These are phyloP conservation scores for Corymbia calophylla DNA, from an alignment of 441 rosid species.

Conservation along the genomic window DNA sequence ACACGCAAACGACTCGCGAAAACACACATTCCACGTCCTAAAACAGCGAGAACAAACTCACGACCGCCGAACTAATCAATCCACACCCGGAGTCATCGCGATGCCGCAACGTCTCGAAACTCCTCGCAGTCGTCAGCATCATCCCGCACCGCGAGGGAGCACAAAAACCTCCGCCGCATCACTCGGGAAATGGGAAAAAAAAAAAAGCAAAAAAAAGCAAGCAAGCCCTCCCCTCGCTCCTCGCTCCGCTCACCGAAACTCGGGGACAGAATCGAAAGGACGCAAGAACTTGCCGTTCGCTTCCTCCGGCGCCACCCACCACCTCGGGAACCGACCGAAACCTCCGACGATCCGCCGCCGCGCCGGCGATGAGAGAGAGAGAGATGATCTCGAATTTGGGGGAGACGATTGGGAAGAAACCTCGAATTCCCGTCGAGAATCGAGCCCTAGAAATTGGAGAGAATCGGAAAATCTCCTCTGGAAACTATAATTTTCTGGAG, in stretches of 20 bases:
- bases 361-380: background rate
- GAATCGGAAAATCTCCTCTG: background rate
- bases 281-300: background rate
- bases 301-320: background rate
- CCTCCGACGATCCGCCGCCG: background rate
- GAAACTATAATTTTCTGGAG: background rate
- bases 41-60: background rate
- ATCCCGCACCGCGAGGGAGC: no score
- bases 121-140: background rate
- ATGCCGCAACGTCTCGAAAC: background rate
- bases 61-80: background rate
- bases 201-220: rapidly evolving
- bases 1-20: background rate
- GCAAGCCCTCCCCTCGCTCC: background rate
- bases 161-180: background rate
- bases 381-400: background rate
- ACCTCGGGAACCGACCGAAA: background rate
- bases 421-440: background rate
- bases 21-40: background rate
- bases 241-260: background rate
- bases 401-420: background rate
- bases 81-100: background rate
- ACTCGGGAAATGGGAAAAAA: background rate
- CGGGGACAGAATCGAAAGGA: background rate
- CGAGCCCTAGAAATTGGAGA: background rate